Evolutionary conservation across 345 rosid genomes (phyloP), one percentile per base, ranked within the genome.

Genomic region (Corymbia maculata): DNA sequence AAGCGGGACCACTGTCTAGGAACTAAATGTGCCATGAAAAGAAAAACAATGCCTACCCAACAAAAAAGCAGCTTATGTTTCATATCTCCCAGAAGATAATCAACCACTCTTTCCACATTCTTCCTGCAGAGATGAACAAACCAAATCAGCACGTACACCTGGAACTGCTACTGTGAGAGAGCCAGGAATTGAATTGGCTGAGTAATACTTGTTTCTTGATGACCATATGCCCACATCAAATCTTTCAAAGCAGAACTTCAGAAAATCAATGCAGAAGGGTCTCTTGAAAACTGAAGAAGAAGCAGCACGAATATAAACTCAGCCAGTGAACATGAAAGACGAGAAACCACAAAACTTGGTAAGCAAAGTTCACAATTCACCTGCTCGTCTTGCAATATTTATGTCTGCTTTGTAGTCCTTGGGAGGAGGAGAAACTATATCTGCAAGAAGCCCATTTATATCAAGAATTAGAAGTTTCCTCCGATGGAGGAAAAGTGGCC

Each of bases 401-500:
- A 86, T 91, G 82, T 96, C 98, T 28, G 96, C 92, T 82, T 87
- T 92, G 86, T 7, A 88, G 85, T 86, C 90, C 89, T 92, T 90
- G 32, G 93, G 91, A 88, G 94, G 92, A 85, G 86, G 85, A 87
- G 90, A 89, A 66, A 94, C 95, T 32, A 96, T 90, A 92, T 94
- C 97, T 21, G 93, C 97, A 79, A 98, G 97, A 87, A 96, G 90
- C 66, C 99, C 99, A 90, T 98, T 98, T 91, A 98, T 89, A 91
- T 98, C 98, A 91, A 97, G 97, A 90, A 97, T 93, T 45, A 96
- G 94, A 89, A 96, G 98, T 45, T 94, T 96, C 89, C 88, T 92
- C 49, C 85, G 68, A 4, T 15, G 88, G 52, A 88, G 32, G 51
- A 52, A 42, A 68, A 70, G 86, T 89, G 87, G 87, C 85, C 47